Evolutionary conservation across 768 basidiomycete genomes (phyloP).

Genomic region (Tephrocybe sp.): DNA sequence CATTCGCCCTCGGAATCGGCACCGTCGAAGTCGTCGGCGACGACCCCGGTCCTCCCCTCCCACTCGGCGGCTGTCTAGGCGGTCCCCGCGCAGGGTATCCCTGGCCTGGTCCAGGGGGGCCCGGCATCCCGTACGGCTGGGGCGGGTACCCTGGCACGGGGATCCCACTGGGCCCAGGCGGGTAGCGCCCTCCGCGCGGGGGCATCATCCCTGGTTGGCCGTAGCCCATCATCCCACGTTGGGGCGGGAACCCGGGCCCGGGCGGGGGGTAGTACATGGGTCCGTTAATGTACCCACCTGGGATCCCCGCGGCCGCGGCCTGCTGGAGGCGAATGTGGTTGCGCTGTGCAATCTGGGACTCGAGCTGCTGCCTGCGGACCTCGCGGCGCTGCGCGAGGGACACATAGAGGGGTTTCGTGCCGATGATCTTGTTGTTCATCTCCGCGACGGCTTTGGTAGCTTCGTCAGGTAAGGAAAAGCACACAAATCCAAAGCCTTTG

Average conservation of each 20-base stretch:
- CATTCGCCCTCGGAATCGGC: too few species aligned
- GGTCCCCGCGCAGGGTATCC: conserved; percentile 61
- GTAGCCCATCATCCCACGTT: conserved; percentile 80
- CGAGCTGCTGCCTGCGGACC: conserved; percentile 95
- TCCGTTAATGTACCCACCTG: conserved; percentile 79
- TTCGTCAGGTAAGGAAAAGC: conserved; percentile 97
- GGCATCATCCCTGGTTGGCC: conserved; percentile 85
- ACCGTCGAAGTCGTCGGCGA: conserved; percentile 68
- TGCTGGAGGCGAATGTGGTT: conserved; percentile 97
- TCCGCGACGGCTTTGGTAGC: conserved; percentile 99
- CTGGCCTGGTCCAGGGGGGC: too few species aligned
- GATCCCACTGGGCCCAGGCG: conserved; percentile 49
- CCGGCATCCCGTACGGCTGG: conserved; percentile 71
- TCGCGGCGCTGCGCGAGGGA: conserved; percentile 98
- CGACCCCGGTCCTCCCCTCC: conserved; percentile 68
- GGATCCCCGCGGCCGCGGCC: conserved; percentile 84
- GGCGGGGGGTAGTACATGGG: conserved; percentile 89
- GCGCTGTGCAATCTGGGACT: conserved; percentile 98
- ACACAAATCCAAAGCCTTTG: conserved; percentile 98
- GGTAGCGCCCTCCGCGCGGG: conserved; percentile 61
- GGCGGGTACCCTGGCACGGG: conserved; percentile 69
- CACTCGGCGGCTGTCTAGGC: too few species aligned
- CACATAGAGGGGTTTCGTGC: conserved; percentile 97
- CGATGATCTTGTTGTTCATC: conserved; percentile 99
- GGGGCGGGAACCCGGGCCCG: conserved; percentile 79